A percentile compares a stretch with the other conserved stretches of the same genome.
These are phyloP conservation scores for Protomyces macrosporus DNA, from an alignment of 1,139 yeast species.

Conservation along the genomic window DNA sequence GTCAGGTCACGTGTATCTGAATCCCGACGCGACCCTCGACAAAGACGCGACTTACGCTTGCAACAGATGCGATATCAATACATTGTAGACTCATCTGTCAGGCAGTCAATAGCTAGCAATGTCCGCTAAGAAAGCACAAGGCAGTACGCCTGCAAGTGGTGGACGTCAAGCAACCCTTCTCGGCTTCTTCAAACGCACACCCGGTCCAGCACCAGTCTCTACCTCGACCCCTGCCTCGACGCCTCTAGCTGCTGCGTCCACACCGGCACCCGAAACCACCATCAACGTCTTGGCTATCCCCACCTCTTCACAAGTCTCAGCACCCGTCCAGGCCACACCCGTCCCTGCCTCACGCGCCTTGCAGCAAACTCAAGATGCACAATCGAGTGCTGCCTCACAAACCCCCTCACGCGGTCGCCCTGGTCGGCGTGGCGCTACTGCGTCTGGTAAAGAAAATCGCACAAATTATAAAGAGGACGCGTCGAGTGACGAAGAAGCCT, in stretches of 20 bases:
- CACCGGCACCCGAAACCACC: not conserved
- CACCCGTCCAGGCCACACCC: not conserved
- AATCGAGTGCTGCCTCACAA: not conserved
- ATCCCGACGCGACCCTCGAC: too few species aligned
- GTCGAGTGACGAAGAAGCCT: not conserved
- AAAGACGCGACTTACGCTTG: too few species aligned
- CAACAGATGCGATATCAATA: too few species aligned
- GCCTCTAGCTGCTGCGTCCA: too few species aligned
- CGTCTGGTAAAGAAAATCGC: not conserved
- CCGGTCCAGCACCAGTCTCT: not conserved
- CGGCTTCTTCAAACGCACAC: slow-evolving; percentile 24
- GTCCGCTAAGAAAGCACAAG: slow-evolving; percentile 4
- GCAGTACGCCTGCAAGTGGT: not conserved
- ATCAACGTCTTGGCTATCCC: not conserved
- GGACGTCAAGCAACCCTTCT: slow-evolving; percentile 16
- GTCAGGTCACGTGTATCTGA: too few species aligned
- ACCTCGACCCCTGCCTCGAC: slow-evolving; percentile 1
- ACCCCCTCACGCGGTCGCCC: not conserved
- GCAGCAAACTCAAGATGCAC: not conserved
- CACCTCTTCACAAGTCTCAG: not conserved
- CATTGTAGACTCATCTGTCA: too few species aligned
- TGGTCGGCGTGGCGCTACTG: not conserved
- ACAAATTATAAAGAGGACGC: not conserved
- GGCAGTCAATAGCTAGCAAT: not conserved
- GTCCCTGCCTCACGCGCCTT: not conserved